phyloP scores from a whole-genome alignment of 1,284 basidiomycete genomes.

The Austroboletus niveus region DNA sequence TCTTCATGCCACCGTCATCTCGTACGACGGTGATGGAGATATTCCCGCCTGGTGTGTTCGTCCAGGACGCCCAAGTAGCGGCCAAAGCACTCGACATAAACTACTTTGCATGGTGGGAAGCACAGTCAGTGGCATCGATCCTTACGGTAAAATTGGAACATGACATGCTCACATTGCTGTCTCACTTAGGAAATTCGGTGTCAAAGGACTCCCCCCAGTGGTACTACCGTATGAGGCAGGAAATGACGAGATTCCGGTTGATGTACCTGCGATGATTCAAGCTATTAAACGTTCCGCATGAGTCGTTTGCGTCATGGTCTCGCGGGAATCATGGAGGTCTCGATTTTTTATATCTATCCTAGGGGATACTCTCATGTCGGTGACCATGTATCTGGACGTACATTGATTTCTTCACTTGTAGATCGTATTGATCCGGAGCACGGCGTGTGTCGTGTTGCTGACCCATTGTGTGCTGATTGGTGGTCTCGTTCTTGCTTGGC shows the following conservation, averaged over 20 bases:
- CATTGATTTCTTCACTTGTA: no score
- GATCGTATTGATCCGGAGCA: no score
- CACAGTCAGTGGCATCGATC: constrained; percentile 41
- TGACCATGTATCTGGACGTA: no score
- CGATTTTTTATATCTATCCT: no score
- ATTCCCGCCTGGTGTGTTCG: constrained; percentile 71
- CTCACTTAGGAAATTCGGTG: constrained; percentile 3
- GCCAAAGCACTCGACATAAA: constrained; percentile 63
- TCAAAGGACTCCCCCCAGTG: constrained; percentile 36
- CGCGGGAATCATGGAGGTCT: no score
- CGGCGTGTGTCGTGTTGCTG: no score
- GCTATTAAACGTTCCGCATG: constrained; percentile 33
- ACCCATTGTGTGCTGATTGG: no score
- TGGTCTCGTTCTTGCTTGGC: no score
- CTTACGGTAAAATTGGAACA: background rate
- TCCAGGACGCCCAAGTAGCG: constrained; percentile 66
- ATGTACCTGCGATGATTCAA: constrained; percentile 45
- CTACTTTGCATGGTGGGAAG: constrained; percentile 74
- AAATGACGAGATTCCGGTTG: constrained; percentile 48
- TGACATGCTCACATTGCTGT: background rate
- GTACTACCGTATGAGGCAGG: constrained; percentile 40
- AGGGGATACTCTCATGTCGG: no score
- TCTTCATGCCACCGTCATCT: constrained; percentile 66
- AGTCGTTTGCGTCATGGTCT: background rate
- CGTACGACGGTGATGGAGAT: constrained; percentile 74